Conservation (phyloP, 768 basidiomycete genomes). For the Boletus rex-veris region DNA sequence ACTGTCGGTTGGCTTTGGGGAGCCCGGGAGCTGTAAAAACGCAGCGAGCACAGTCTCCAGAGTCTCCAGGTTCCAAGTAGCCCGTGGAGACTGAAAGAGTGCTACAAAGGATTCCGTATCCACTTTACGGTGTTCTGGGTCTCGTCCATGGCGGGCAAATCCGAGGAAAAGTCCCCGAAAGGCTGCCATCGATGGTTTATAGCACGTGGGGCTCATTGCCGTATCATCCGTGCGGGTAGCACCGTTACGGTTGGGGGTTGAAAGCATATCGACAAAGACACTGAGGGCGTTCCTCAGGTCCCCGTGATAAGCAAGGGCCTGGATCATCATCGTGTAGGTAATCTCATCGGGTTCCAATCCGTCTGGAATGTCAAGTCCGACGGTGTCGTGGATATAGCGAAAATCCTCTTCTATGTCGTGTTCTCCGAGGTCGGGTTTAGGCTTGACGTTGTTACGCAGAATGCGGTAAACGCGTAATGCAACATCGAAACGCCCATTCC, state of each 20-base stretch:
- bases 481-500: slow-evolving; percentile 50
- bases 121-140: slow-evolving; percentile 11
- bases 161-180: slow-evolving; percentile 77
- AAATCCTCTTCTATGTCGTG: slow-evolving; percentile 37
- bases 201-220: slow-evolving; percentile 28
- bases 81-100: slow-evolving; percentile 10
- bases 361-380: slow-evolving; percentile 44
- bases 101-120: background rate
- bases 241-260: slow-evolving; percentile 39
- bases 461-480: slow-evolving; percentile 60
- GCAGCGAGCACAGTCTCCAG: slow-evolving; percentile 55
- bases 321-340: slow-evolving; percentile 69
- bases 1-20: slow-evolving; percentile 41
- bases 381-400: slow-evolving; percentile 37
- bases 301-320: slow-evolving; percentile 68
- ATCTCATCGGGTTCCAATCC: slow-evolving; percentile 54
- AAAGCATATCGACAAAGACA: slow-evolving; percentile 67
- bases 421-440: slow-evolving; percentile 33
- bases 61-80: slow-evolving; percentile 53
- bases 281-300: slow-evolving; percentile 53
- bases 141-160: slow-evolving; percentile 56
- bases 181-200: slow-evolving; percentile 45
- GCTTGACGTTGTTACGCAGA: slow-evolving; percentile 51
- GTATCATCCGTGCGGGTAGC: slow-evolving; percentile 30
- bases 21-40: slow-evolving; percentile 56